Conservation (phyloP, 768 basidiomycete genomes). For the Serendipita indica region DNA sequence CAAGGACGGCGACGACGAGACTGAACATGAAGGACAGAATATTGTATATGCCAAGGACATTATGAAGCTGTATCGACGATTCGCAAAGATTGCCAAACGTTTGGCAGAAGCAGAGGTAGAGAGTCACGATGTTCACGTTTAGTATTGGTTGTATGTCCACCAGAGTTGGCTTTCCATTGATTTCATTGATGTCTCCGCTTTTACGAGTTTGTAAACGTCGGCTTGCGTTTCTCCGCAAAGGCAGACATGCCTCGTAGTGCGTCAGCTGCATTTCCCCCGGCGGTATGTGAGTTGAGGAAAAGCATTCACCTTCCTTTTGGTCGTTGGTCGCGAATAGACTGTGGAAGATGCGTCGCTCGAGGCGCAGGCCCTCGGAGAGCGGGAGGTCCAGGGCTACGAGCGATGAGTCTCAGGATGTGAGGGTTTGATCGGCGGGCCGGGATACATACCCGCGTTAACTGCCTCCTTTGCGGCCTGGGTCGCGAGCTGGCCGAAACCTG, state of each 20-base stretch:
- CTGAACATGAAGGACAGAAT: not conserved
- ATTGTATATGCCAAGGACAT: slow-evolving; percentile 7
- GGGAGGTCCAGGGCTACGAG: slow-evolving; percentile 62
- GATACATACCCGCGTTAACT: slow-evolving; percentile 60
- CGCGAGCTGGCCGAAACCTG: slow-evolving; percentile 67
- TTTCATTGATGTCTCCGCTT: not conserved
- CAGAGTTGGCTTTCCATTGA: not conserved
- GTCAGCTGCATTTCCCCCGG: not conserved
- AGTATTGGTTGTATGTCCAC: too few relatives aligned
- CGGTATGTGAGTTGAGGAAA: not conserved
- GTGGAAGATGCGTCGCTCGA: slow-evolving; percentile 86
- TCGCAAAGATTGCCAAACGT: slow-evolving; percentile 3
- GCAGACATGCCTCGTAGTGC: slow-evolving; percentile 67
- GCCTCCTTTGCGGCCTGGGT: slow-evolving; percentile 86
- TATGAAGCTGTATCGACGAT: slow-evolving; percentile 6
- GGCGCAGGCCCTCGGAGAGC: slow-evolving; percentile 66
- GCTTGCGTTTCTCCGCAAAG: slow-evolving; percentile 85
- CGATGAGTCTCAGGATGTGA: not conserved
- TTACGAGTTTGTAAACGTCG: slow-evolving; percentile 57
- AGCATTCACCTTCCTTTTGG: slow-evolving; percentile 75
- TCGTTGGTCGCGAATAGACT: slow-evolving; percentile 83
- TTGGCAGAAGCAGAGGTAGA: slow-evolving; percentile 4
- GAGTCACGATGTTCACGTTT: not conserved
- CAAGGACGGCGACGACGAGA: not conserved
- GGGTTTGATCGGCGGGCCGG: not conserved